Evolutionary conservation across 106 monocot species (phyloP).

Genomic region (Dactylorhiza incarnata): DNA sequence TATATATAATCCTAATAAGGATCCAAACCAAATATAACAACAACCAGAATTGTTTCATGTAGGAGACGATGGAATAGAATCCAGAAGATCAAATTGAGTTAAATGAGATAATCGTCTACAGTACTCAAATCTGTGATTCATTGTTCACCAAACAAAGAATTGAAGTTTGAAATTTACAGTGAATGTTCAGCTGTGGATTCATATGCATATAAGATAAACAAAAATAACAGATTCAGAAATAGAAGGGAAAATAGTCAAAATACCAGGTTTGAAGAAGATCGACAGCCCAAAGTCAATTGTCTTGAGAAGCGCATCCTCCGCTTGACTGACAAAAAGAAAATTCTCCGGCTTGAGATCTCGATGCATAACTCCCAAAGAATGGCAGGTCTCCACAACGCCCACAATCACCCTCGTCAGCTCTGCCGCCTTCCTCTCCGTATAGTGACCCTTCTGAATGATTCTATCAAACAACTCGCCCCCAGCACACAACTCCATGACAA

Average conservation of each 20-base stretch:
- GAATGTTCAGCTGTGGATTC: too few species aligned
- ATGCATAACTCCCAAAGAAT: slow-evolving; percentile 31
- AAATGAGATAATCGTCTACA: neutral
- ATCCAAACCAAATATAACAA: too few species aligned
- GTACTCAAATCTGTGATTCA: neutral
- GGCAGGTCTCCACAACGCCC: slow-evolving; percentile 28
- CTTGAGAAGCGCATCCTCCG: slow-evolving; percentile 28
- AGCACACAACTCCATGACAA: slow-evolving; percentile 32
- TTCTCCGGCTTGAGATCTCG: slow-evolving; percentile 35
- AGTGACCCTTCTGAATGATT: slow-evolving; percentile 32
- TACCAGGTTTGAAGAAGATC: slow-evolving; percentile 29
- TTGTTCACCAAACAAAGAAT: neutral
- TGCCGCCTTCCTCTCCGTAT: slow-evolving; percentile 29
- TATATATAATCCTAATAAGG: too few species aligned
- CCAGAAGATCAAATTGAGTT: neutral
- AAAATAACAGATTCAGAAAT: neutral
- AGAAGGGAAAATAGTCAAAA: neutral
- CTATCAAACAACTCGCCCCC: slow-evolving; percentile 38
- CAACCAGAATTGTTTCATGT: too few species aligned
- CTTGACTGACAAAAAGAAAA: slow-evolving; percentile 25
- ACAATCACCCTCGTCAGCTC: slow-evolving; percentile 35
- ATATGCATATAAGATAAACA: neutral
- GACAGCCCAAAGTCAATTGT: slow-evolving; percentile 36
- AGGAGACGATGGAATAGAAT: too few species aligned
- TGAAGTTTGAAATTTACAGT: neutral